These are phyloP conservation scores for Phoma sp. DNA, from an alignment of 2,329 filamentous ascomycete genomes.

Conservation along the genomic window DNA sequence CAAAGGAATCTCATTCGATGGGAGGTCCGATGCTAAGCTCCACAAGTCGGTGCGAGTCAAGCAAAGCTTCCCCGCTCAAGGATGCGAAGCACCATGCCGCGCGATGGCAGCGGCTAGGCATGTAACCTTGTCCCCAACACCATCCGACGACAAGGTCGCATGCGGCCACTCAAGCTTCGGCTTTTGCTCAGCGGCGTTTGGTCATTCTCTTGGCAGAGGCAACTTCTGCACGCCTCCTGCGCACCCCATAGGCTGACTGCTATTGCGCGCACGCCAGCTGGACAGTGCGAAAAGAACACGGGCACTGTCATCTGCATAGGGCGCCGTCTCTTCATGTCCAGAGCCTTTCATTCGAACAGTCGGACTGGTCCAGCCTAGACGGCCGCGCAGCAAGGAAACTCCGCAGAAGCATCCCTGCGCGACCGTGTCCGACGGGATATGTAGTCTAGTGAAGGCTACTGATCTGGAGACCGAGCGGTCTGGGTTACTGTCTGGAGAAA, in stretches of 20 bases:
- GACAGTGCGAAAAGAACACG: constrained; percentile 10
- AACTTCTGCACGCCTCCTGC: constrained; percentile 9
- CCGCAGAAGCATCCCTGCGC: not conserved
- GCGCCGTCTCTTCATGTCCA: not conserved
- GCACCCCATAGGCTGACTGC: constrained; percentile 7
- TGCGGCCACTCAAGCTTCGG: constrained; percentile 16
- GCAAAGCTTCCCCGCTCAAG: constrained; percentile 19
- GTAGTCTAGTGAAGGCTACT: constrained; percentile 1
- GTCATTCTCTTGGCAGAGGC: constrained; percentile 4
- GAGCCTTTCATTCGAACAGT: not conserved
- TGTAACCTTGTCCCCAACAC: constrained; percentile 11
- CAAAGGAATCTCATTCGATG: constrained; percentile 2
- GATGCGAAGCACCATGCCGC: constrained; percentile 13
- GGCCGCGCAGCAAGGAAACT: constrained; percentile 11
- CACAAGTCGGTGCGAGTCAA: constrained; percentile 11
- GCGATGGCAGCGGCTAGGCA: constrained; percentile 14
- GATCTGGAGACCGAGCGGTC: constrained; percentile 3
- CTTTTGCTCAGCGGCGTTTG: constrained; percentile 16
- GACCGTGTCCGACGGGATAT: not conserved
- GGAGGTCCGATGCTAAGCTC: constrained; percentile 15
- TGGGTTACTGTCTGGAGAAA: constrained; percentile 8
- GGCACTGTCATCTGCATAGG: not conserved
- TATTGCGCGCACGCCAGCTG: not conserved
- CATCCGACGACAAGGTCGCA: constrained; percentile 1
- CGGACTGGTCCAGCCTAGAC: not conserved